Percentiles rank a stretch among this genome's conserved stretches.
Conservation (phyloP, 768 basidiomycete genomes). For the Chalciporus piperatus region DNA sequence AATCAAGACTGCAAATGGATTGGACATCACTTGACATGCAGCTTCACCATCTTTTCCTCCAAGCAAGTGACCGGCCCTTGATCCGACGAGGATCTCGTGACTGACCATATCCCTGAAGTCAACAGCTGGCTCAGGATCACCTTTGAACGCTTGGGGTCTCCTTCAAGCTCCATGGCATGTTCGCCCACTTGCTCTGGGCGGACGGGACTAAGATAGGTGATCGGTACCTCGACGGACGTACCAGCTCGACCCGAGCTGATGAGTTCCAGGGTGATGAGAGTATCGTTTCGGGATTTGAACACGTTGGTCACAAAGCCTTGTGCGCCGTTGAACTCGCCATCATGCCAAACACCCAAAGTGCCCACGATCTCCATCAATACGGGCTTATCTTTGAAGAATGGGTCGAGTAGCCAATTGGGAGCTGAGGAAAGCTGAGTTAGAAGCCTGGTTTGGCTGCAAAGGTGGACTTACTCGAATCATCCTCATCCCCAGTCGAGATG, state of each 20-base stretch:
- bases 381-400: slow-evolving; percentile 26
- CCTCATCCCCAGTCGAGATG: slow-evolving; percentile 26
- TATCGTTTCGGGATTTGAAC: slow-evolving; percentile 28
- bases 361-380: slow-evolving; percentile 28
- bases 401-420: slow-evolving; percentile 28
- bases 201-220: slow-evolving; percentile 41
- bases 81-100: slow-evolving; percentile 16
- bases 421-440: slow-evolving; percentile 22
- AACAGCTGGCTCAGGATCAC: slow-evolving; percentile 44
- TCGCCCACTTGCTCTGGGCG: slow-evolving; percentile 40
- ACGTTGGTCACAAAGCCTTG: slow-evolving; percentile 28
- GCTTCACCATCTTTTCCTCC: slow-evolving; percentile 25
- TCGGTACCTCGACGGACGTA: slow-evolving; percentile 37
- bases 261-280: slow-evolving; percentile 27
- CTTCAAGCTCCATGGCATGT: slow-evolving; percentile 49
- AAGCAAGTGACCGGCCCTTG: slow-evolving; percentile 7
- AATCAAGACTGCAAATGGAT: not conserved
- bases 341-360: slow-evolving; percentile 26
- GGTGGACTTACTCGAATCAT: slow-evolving; percentile 24
- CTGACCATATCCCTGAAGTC: slow-evolving; percentile 27
- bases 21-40: slow-evolving; percentile 18
- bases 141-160: slow-evolving; percentile 39
- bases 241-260: slow-evolving; percentile 32
- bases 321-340: slow-evolving; percentile 27
- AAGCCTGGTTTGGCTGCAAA: slow-evolving; percentile 8